Conservation (phyloP, 2,329 filamentous ascomycete genomes). For the Exophiala viscosa region DNA sequence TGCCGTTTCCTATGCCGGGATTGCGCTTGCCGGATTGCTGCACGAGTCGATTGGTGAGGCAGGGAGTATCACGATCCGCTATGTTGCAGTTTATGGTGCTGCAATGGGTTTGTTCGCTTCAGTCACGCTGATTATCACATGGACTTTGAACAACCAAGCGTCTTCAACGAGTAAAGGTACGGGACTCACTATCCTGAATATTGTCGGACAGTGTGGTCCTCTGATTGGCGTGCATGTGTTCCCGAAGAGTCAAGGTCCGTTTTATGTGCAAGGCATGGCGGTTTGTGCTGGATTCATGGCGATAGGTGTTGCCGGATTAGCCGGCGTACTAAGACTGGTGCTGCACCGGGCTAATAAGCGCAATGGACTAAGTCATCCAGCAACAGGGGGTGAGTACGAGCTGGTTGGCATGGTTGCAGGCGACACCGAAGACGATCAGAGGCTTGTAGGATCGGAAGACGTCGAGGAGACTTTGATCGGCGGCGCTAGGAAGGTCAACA, state of each 20-base stretch:
- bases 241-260: constrained; percentile 56
- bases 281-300: constrained; percentile 62
- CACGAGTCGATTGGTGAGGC: constrained; percentile 35
- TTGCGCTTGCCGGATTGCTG: constrained; percentile 57
- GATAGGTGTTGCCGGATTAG: constrained; percentile 53
- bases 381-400: constrained; percentile 41
- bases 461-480: constrained; percentile 46
- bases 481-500: constrained; percentile 7
- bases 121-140: constrained; percentile 79
- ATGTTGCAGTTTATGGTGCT: constrained; percentile 74
- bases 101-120: constrained; percentile 77
- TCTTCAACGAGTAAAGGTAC: constrained; percentile 66
- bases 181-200: constrained; percentile 75
- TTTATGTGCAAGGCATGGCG: constrained; percentile 61
- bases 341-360: constrained; percentile 51
- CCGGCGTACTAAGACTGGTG: constrained; percentile 52
- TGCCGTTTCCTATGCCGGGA: constrained; percentile 55
- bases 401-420: constrained; percentile 22
- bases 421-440: constrained; percentile 19
- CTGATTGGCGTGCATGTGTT: constrained; percentile 66
- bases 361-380: constrained; percentile 30
- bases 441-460: constrained; percentile 37
- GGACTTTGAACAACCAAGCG: constrained; percentile 82
- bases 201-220: constrained; percentile 77
- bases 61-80: constrained; percentile 50